Evolutionary conservation across 768 basidiomycete genomes (phyloP).

Genomic region (Lentinus tigrinus): DNA sequence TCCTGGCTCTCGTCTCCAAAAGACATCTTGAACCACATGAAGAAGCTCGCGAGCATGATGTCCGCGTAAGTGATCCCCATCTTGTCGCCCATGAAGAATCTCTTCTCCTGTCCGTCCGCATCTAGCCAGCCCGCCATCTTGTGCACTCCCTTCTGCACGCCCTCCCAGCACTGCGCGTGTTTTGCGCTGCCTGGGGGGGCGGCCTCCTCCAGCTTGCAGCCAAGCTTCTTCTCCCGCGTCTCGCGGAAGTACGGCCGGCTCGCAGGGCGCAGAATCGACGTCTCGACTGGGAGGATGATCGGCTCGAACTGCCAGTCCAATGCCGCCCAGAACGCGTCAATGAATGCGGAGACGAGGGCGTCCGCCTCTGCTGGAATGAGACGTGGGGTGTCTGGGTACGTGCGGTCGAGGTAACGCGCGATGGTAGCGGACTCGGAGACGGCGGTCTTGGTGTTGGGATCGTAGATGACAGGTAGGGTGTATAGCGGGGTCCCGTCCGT

Average conservation of each 20-base stretch:
- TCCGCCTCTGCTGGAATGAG: constrained; percentile 33
- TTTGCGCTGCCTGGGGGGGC: constrained; percentile 16
- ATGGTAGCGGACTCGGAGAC: constrained; percentile 30
- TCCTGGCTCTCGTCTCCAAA: constrained; percentile 27
- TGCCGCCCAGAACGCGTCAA: constrained; percentile 10
- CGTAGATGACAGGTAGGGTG: constrained; percentile 29
- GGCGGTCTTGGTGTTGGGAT: constrained; percentile 21
- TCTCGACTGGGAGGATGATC: constrained; percentile 17
- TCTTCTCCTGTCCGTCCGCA: constrained; percentile 24
- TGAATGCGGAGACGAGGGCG: constrained; percentile 27
- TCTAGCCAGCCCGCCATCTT: constrained; percentile 32
- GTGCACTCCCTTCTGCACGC: constrained; percentile 25
- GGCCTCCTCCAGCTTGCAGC: constrained; percentile 37
- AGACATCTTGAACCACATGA: constrained; percentile 35
- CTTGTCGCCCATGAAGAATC: constrained; percentile 33
- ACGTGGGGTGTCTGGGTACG: constrained; percentile 30
- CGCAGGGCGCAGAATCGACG: constrained; percentile 1
- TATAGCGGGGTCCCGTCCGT: constrained; percentile 23
- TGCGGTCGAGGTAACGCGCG: constrained; percentile 28
- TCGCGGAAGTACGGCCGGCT: constrained; percentile 30
- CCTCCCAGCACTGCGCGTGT: constrained; percentile 29
- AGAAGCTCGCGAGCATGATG: constrained; percentile 30
- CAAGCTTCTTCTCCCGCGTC: constrained; percentile 32
- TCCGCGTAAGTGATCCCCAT: constrained; percentile 37
- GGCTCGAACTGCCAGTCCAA: neutral